Base-by-base conservation (phyloP, 495 filamentous ascomycete species). In the Chaetomium fimeti region DNA sequence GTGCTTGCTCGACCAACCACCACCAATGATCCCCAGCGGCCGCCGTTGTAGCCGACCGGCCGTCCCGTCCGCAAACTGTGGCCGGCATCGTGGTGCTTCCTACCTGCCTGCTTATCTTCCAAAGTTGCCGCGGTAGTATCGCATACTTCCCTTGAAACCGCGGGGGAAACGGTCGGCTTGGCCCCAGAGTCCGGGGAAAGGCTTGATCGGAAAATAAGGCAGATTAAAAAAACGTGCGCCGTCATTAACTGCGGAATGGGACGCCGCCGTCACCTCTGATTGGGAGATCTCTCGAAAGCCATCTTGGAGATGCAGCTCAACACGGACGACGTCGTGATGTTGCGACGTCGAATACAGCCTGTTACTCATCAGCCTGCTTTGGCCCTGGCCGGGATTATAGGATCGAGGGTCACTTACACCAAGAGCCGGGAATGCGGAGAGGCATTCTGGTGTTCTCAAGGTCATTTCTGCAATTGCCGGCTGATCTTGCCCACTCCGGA, bases 241-340 rank as follows among this genome's bases (percentile, higher is more conserved):
- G 48, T 67, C 53, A 66, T 67, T 65, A 63, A 61, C 58, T 66
- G 67, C 69, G 71, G 71, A 74, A 74, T 72, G 71, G 57, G 66
- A 72, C 64, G 66, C 66, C 66, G 64, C 62, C 48, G 28, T 27
- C 54, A 36, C 28, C 27, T 55, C 57, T 59, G 65, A 66, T 71
- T 68, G 68, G 68, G 67, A 66, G 48, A 57, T 66, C 57, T 60
- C 38, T 22, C 4, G 52, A 36, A 20, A 32, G 22, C 12, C 43
- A 43, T 54, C 60, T 55, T n/a, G 7, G 22, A 63, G 60, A 36
- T 49, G 64, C 64, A 27, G 29, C 40, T 52, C 24, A 27, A n/a
- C 32, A n/a, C 49, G 25, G 24, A 13, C 15, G 24, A 12, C 16
- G 45, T 49, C 38, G 63, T 28, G 32, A 13, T 60, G 63, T 40